Conservation (phyloP, 2,329 filamentous ascomycete genomes). For the Scedosporium minutisporum region DNA sequence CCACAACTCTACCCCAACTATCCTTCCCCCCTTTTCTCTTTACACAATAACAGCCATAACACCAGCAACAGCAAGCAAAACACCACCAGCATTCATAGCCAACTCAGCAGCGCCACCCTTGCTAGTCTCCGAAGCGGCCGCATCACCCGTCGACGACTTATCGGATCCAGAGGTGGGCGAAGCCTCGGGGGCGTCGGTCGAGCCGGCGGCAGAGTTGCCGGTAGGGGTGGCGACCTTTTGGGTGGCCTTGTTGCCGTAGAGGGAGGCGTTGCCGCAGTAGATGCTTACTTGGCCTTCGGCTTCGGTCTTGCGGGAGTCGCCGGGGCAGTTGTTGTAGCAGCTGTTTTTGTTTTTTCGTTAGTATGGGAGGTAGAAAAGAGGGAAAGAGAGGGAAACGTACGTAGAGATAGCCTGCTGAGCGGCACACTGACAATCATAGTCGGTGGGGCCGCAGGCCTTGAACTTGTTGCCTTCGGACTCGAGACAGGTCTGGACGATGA, state of each 20-base stretch:
- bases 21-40: conserved; percentile 11
- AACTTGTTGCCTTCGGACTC: conserved; percentile 28
- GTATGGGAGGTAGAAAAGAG: neutral
- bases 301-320: conserved; percentile 27
- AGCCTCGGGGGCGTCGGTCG: conserved; percentile 10
- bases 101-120: conserved; percentile 17
- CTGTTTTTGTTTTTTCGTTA: conserved; percentile 16
- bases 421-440: conserved; percentile 38
- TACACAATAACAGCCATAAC: conserved; percentile 27
- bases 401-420: conserved; percentile 34
- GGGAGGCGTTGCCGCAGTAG: conserved; percentile 36
- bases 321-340: conserved; percentile 49
- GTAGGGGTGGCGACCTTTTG: conserved; percentile 13
- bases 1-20: neutral
- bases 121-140: conserved; percentile 10
- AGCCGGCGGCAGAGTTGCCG: conserved; percentile 13
- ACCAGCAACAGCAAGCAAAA: conserved; percentile 27
- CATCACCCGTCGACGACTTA: conserved; percentile 12
- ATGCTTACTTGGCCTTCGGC: conserved; percentile 28
- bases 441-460: conserved; percentile 24
- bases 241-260: conserved; percentile 28
- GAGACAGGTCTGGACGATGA: conserved; percentile 37
- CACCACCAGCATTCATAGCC: conserved; percentile 21
- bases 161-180: conserved; percentile 12
- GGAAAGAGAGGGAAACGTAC: conserved; percentile 21